These are phyloP conservation scores for Pythium phragmiticola DNA, from an alignment of 352 stramenopile genomes.

Conservation along the genomic window DNA sequence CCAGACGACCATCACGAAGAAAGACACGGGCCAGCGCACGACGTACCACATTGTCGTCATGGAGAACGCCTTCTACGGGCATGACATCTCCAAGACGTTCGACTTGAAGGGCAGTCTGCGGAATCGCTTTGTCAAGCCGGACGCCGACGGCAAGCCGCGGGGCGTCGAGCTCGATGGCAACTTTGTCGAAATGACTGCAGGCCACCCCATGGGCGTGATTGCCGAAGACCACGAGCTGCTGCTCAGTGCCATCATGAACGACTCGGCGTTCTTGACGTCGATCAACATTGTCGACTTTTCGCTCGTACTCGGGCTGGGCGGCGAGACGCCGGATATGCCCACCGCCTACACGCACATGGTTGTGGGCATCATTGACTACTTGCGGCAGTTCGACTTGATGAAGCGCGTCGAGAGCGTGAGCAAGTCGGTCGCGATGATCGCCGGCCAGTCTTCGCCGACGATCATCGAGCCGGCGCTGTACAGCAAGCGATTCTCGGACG, in stretches of 20 bases:
- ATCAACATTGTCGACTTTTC: constrained; percentile 99
- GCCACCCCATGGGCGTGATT: constrained; percentile 73
- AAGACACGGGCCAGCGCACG: constrained; percentile 88
- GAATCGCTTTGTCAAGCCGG: constrained; percentile 88
- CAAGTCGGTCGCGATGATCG: constrained; percentile 98
- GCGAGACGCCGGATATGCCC: constrained; percentile 32
- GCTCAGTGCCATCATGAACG: constrained; percentile 92
- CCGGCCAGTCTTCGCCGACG: constrained; percentile 95
- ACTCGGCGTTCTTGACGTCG: constrained; percentile 96
- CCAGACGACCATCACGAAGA: constrained; percentile 95
- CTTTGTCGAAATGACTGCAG: constrained; percentile 78
- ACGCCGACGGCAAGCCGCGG: constrained; percentile 26
- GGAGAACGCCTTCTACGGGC: constrained; percentile 97
- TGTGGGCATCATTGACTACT: constrained; percentile 99
- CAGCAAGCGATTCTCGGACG: constrained; percentile 93
- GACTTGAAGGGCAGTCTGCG: constrained; percentile 98
- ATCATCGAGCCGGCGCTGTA: constrained; percentile 98
- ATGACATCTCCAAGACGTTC: constrained; percentile 93
- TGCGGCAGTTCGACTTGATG: constrained; percentile 98
- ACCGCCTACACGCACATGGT: constrained; percentile 80
- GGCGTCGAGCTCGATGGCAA: constrained; percentile 85
- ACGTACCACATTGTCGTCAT: constrained; percentile 93
- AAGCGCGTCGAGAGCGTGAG: constrained; percentile 98
- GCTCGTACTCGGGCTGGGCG: constrained; percentile 94
- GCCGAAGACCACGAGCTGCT: constrained; percentile 70